Percentiles rank a stretch among this genome's conserved stretches.
Evolutionary conservation across 2,329 filamentous ascomycete genomes (phyloP).

Genomic region (Aspergillus sp.): DNA sequence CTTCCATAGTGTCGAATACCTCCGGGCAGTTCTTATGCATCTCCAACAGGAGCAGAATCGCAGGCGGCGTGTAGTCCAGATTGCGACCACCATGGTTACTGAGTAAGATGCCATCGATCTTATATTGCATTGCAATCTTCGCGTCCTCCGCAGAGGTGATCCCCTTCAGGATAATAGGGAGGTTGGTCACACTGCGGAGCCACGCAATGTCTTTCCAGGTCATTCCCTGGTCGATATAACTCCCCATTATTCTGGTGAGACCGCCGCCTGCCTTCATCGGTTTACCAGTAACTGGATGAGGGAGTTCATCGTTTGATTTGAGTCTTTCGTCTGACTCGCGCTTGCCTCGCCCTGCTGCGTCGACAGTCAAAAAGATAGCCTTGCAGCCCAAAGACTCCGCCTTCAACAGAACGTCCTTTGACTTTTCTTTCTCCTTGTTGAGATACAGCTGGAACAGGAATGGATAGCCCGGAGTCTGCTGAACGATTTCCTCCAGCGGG

Average conservation of each 20-base stretch:
- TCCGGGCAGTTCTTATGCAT: slow-evolving; percentile 52
- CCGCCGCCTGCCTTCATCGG: slow-evolving; percentile 57
- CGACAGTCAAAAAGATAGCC: slow-evolving; percentile 55
- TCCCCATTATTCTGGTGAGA: slow-evolving; percentile 52
- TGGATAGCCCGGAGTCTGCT: slow-evolving; percentile 65
- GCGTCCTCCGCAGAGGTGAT: slow-evolving; percentile 59
- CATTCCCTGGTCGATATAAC: slow-evolving; percentile 54
- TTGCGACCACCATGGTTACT: slow-evolving; percentile 61
- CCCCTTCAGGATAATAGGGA: slow-evolving; percentile 59
- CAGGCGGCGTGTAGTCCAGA: slow-evolving; percentile 52
- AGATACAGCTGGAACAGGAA: slow-evolving; percentile 98
- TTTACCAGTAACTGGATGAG: slow-evolving; percentile 45
- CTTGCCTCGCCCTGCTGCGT: slow-evolving; percentile 55
- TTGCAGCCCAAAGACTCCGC: slow-evolving; percentile 23
- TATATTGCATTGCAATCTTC: slow-evolving; percentile 48
- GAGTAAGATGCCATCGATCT: slow-evolving; percentile 55
- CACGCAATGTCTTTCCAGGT: slow-evolving; percentile 56
- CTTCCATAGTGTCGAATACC: slow-evolving; percentile 50
- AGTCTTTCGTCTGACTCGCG: slow-evolving; percentile 59
- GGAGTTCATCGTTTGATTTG: slow-evolving; percentile 37
- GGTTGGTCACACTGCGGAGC: slow-evolving; percentile 46
- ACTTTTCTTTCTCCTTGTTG: slow-evolving; percentile 76
- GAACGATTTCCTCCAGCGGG: slow-evolving; percentile 82
- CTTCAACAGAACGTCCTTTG: slow-evolving; percentile 64
- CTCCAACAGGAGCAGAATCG: slow-evolving; percentile 54